These are phyloP conservation scores for Lepidopterella palustris DNA, from an alignment of 495 filamentous ascomycete species.

Conservation along the genomic window DNA sequence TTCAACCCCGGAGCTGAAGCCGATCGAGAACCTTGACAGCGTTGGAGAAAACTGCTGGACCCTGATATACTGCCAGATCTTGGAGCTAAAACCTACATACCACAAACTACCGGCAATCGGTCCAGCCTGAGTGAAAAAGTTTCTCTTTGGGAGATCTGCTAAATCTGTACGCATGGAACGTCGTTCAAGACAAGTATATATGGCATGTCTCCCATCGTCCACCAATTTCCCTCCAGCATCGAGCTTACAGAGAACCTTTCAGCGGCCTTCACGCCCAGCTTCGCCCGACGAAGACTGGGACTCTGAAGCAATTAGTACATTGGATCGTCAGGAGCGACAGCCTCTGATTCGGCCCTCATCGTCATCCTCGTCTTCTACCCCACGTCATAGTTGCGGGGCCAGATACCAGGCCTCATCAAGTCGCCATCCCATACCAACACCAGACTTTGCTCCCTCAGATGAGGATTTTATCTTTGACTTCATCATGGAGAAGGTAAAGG, in stretches of 20 bases:
- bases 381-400: slow-evolving; percentile 3
- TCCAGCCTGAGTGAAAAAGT: background rate
- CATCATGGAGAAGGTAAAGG: slow-evolving; percentile 37
- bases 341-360: slow-evolving; percentile 21
- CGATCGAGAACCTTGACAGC: background rate
- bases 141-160: background rate
- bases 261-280: background rate
- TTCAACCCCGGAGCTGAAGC: background rate
- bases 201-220: background rate
- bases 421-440: background rate
- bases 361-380: slow-evolving; percentile 3
- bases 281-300: background rate
- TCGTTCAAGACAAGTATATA: background rate
- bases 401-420: background rate
- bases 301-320: background rate
- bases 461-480: slow-evolving; percentile 14
- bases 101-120: background rate
- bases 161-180: background rate
- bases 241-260: background rate
- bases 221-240: background rate
- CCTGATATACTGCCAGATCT: background rate
- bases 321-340: slow-evolving; percentile 14
- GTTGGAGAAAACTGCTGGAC: background rate
- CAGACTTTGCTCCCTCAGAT: slow-evolving; percentile 6
- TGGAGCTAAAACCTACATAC: background rate